Evolutionary conservation across 202 grass and related monocot genomes (phyloP), one percentile per base, ranked within the genome.

Genomic region (Schoenoplectus triqueter): DNA sequence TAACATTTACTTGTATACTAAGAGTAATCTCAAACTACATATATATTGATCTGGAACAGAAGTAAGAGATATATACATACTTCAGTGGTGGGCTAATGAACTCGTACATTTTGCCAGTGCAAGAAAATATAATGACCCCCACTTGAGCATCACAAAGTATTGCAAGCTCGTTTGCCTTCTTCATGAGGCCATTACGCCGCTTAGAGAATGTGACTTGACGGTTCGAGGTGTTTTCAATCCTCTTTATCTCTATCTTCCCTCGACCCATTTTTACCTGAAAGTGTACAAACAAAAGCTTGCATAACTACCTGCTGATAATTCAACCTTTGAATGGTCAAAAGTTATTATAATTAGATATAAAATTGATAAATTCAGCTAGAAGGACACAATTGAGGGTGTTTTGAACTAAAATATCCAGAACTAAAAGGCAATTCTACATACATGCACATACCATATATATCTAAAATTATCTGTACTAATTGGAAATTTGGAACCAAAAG

Each of bases 201-300:
- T 97, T 97, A 86, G 94, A 94, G 90, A 94, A 97, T 45, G 94
- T 94, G 56, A 92, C 94, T 80, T 97, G 92, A 19, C 94, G 90
- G 73, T 81, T 97, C 19, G 92, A 90, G 10, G 87, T 82, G 55
- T 97, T 94, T 85, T 97, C 94, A 14, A 97, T 97, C 92, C 88
- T 92, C 85, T 91, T 94, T 73, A 97, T 93, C 72, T 97, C 92
- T 60, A 97, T 86, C 88, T 92, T 97, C 56, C 94, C 94, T 83
- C 94, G 87, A 18, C 92, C 94, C 94, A 97, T 94, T 41, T 22
- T 83, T 11, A 69, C 66, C 80, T 83, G 49, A 69, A 69, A 82
- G 20, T n/a, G 3, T 76, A 9, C 74, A 17, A 17, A 78, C 52
- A 78, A 77, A n/a, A 40, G 22, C 5, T n/a, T 41, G 7, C 1